Evolutionary conservation across 495 filamentous ascomycete species (phyloP), one percentile per base, ranked within the genome.

Genomic region (Hypomontagnella monticulosa): DNA sequence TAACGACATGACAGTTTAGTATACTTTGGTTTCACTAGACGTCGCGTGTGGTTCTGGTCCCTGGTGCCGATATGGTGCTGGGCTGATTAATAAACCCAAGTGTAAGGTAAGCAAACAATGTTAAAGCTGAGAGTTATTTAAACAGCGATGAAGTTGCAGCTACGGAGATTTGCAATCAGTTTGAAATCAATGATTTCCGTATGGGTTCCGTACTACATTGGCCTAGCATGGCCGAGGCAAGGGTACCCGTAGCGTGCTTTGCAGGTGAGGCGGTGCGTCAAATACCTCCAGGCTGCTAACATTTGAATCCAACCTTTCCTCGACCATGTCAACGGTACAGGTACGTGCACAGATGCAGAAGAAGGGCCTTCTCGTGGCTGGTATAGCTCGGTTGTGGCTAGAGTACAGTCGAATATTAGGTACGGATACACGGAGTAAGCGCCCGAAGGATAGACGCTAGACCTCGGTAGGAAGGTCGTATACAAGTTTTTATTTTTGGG

Each of bases 161-260:
- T 41, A 49, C 48, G 43, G 66, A 61, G 66, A 69, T 69, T 69
- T 69, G 66, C 66, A 69, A 69, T 60, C 66, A 56, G 44, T 69
- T 64, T 38, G 55, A 64, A 69, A 69, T 64, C 66, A 64, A 47
- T 48, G 42, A 23, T 30, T 52, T 37, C 32, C 36, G 9, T 27
- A 43, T 48, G 32, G 23, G 49, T 41, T 51, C 15, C 36, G 32
- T 61, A 20, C 48, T 51, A 43, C 20, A n/a, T n/a, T n/a, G n/a
- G n/a, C 57, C 42, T 47, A 57, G 18, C 27, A 20, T 33, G 14
- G 9, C 23, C 47, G 16, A 15, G 4, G 4, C 47, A 41, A 40
- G 34, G 43, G 9, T 11, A 27, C 6, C 23, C 23, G 23, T n/a
- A n/a, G n/a, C n/a, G n/a, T 55, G 51, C 37, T 43, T 38, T 19